Base-by-base conservation (phyloP, 1,139 yeast genomes). In the Saccharomyces hybrid region DNA sequence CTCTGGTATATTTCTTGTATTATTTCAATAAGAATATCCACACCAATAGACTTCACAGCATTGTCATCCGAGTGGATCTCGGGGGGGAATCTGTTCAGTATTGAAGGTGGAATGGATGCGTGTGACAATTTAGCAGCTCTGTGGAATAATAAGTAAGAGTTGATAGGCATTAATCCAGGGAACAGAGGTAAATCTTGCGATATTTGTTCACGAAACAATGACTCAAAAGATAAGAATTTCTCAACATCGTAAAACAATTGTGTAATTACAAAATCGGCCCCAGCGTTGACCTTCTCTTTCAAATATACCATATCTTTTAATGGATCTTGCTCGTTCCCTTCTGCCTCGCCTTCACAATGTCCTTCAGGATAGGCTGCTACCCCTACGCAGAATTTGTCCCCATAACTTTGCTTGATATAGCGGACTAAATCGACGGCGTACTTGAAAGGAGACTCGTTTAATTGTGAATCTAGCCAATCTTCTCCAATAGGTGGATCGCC, bases 281-380 rank as follows among this genome's bases (percentile, higher is more conserved):
- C 99, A 0, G 95, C 96, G 60, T 87, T 84, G 58, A 91, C 80
- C 69, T 93, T 93, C 64, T 88, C 95, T 58, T 84, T 82, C 68
- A 90, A 76, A 67, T 73, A 88, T 5, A 91, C 89, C 52, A 89
- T 67, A 68, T 90, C 96, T 51, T 77, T 76, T 28, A 67, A 65
- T 0, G 84, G 83, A 63, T 81, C 79, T 68, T 88, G 96, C 46
- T 75, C 73, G 52, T 73, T 75, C 59, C 83, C 88, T 7, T 88
- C 79, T 20, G 91, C 89, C 58, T 88, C 95, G 11, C 65, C 67
- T 53, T 76, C 79, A 47, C 88, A 90, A 71, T 93, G 98, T 26
- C 99, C 99, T 66, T 93, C 96, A 6, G 97, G 97, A 69, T 91
- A 91, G 1, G 93, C 96, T 3, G 96, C 96, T 7, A 90, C 96